Conservation (phyloP, 148 eudicot genomes). For the Amaranthus hypochondriacus region DNA sequence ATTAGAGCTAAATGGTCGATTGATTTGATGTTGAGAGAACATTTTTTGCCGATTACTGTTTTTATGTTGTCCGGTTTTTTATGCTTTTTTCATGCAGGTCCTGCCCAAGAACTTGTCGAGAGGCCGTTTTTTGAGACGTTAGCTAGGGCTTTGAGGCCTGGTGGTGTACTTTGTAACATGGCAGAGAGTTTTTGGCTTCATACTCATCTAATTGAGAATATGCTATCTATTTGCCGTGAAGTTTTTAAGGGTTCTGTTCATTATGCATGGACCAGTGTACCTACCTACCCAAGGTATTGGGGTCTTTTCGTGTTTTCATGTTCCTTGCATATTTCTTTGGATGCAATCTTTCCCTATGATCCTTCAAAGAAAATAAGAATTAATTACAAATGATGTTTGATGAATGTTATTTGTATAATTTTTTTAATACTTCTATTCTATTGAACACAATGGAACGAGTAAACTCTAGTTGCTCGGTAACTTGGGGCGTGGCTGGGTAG, state of each 20-base stretch:
- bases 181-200: constrained; percentile 99
- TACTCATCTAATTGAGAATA: constrained; percentile 89
- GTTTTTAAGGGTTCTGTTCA: constrained; percentile 84
- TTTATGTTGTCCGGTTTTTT: not conserved
- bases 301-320: not conserved
- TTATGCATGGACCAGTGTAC: constrained; percentile 97
- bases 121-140: constrained; percentile 79
- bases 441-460: no score
- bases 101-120: constrained; percentile 92
- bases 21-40: not conserved
- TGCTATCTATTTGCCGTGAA: constrained; percentile 66
- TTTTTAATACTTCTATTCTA: no score
- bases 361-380: no score
- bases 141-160: constrained; percentile 91
- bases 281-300: constrained; percentile 90
- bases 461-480: not conserved
- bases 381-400: not conserved
- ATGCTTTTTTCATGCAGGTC: constrained; percentile 45
- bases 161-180: constrained; percentile 98
- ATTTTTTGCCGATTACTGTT: not conserved
- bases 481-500: not conserved
- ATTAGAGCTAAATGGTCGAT: not conserved
- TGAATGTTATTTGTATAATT: not conserved
- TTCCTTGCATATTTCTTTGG: not conserved
- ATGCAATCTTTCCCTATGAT: not conserved